These are phyloP conservation scores for Arxiozyma heterogenica DNA, from an alignment of 1,139 yeast species.

Conservation along the genomic window DNA sequence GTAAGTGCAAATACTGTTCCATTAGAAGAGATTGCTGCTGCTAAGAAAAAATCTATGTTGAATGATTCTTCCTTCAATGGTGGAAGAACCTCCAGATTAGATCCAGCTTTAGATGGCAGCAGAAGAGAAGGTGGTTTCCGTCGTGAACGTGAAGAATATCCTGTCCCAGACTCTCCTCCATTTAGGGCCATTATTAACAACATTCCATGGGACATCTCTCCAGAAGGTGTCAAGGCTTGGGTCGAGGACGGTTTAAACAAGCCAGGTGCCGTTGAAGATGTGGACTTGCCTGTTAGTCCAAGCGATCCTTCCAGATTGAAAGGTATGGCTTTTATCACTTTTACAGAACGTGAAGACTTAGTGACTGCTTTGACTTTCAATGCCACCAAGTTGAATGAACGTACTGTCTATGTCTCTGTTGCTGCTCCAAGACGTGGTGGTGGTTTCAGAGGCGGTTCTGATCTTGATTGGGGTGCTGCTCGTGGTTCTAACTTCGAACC, in stretches of 20 bases:
- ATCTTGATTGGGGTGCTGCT: conserved; percentile 59
- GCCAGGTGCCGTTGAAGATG: conserved; percentile 44
- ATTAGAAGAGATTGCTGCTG: conserved; percentile 24
- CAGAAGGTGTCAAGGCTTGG: conserved; percentile 56
- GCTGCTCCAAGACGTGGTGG: conserved; percentile 55
- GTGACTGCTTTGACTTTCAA: conserved; percentile 62
- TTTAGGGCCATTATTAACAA: conserved; percentile 81
- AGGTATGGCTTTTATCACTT: conserved; percentile 85
- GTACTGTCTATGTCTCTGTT: conserved; percentile 75
- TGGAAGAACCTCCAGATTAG: conserved; percentile 25
- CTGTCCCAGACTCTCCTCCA: conserved; percentile 88
- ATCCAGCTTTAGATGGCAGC: conserved; percentile 33
- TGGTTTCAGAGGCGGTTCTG: conserved; percentile 44
- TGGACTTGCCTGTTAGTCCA: conserved; percentile 59
- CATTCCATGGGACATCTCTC: conserved; percentile 75
- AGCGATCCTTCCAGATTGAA: conserved; percentile 53
- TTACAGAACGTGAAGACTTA: conserved; percentile 53
- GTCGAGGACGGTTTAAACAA: conserved; percentile 57
- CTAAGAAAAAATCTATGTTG: conserved; percentile 12
- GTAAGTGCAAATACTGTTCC: conserved; percentile 26
- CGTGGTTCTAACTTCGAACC: conserved; percentile 33
- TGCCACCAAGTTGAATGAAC: conserved; percentile 58
- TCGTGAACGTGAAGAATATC: conserved; percentile 52
- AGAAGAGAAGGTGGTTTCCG: conserved; percentile 5
- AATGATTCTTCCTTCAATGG: conserved; percentile 11